Base-by-base conservation (phyloP, 352 stramenopile species). In the Phytopythium chamaehyphon region DNA sequence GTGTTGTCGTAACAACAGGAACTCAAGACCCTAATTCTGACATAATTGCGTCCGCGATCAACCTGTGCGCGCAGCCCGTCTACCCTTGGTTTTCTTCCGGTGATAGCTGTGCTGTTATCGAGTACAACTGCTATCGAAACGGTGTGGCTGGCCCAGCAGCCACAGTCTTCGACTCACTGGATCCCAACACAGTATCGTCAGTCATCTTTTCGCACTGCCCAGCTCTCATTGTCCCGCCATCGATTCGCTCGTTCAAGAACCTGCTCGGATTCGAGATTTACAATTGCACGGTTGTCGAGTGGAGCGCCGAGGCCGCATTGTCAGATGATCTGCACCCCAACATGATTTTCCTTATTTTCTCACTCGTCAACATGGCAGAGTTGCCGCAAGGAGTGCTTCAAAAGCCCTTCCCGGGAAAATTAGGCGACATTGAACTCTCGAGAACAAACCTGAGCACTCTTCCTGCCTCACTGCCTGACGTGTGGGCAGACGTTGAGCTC, bases 131-230 rank as follows among this genome's bases (percentile, higher is more conserved):
- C 62, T 55, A 70, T 33, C 57, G 46, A 11, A 45, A 71, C 0
- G 33, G 40, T 15, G 52, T 80, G 5, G 28, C 5, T 5, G 9
- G 5, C 9, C 28, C 28, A 9, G 28, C 28, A 33, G 9, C 28
- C 28, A 10, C 28, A 33, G 28, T 33, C 28, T 33, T 33, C 9
- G 28, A 33, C 9, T 33, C 37, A 22, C 56, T 81, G 0, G 68
- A 82, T 18, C 6, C 15, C 2, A 54, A 48, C 10, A 62, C 72
- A 36, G 55, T 82, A 22, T 67, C 74, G 46, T 75, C 54, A 7
- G 55, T 79, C 18, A 75, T 83, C 35, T 49, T 83, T 31, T 62
- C 69, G 9, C 69, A 77, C 38, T 83, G 69, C 18, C 47, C 60
- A 0, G 54, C 52, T 0, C 37, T 83, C 10, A 36, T 40, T 5